Conservation (phyloP, 345 rosid species). For the Eucalyptus curtisii region DNA sequence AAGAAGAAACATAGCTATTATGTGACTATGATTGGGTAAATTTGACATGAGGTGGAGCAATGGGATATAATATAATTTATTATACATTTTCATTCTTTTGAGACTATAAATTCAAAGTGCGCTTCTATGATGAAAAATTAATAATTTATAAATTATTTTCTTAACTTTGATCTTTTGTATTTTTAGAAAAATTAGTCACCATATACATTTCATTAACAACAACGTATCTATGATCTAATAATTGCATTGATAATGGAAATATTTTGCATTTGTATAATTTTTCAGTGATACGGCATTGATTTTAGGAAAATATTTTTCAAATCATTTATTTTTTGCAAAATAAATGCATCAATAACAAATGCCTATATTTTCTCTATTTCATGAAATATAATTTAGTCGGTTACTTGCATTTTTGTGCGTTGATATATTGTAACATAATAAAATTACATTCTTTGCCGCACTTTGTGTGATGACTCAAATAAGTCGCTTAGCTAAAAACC, state of each 20-base stretch:
- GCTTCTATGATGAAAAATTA: neutral
- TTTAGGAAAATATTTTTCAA: neutral
- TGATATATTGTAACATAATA: neutral
- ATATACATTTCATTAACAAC: neutral
- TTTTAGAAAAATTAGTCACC: fast-evolving
- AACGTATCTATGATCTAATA: fast-evolving
- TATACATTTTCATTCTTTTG: neutral
- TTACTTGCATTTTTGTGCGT: neutral
- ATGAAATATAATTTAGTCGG: fast-evolving
- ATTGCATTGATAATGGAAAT: neutral
- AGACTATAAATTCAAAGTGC: fast-evolving
- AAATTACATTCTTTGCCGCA: neutral
- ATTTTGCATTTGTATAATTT: neutral
- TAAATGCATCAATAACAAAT: neutral
- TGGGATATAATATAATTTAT: neutral
- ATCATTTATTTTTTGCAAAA: neutral
- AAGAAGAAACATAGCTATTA: neutral
- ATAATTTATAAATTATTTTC: neutral
- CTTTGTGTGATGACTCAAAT: neutral
- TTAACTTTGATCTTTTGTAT: neutral
- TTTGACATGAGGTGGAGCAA: neutral
- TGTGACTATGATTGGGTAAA: fast-evolving
- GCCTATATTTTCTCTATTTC: neutral
- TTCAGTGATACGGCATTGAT: fast-evolving
- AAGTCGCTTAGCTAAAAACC: neutral